A percentile compares a stretch with the other conserved stretches of the same genome.
phyloP scores from a whole-genome alignment of 208 protist species.

The Acanthamoeba quina region DNA sequence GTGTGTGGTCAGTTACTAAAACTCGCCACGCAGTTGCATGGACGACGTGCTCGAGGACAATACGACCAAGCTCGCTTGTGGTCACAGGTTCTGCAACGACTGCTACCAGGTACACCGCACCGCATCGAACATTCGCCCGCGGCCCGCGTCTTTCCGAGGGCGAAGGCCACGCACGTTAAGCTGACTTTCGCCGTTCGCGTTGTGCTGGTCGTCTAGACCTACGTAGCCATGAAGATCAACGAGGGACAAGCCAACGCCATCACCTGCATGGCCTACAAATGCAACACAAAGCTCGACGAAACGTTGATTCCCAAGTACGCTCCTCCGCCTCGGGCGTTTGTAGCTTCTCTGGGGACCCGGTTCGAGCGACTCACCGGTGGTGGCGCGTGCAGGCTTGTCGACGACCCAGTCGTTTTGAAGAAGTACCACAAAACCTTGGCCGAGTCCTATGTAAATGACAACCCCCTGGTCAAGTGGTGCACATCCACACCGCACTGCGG shows the following conservation, averaged over 20 bases:
- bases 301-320: slow-evolving; percentile 40
- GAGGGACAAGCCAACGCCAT: slow-evolving; percentile 59
- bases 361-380: too few species aligned
- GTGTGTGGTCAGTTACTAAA: not conserved
- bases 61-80: slow-evolving; percentile 35
- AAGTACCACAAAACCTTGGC: slow-evolving; percentile 30
- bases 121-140: too few species aligned
- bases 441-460: slow-evolving; percentile 67
- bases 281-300: slow-evolving; percentile 54
- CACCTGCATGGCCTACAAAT: slow-evolving; percentile 68
- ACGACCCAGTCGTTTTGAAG: not conserved
- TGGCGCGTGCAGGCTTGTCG: not conserved
- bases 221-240: slow-evolving; percentile 61
- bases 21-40: not conserved
- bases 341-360: not conserved
- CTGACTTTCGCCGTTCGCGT: too few species aligned
- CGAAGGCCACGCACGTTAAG: too few species aligned
- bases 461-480: slow-evolving; percentile 64
- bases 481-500: slow-evolving; percentile 53
- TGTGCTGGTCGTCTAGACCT: not conserved
- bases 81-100: slow-evolving; percentile 63
- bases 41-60: slow-evolving; percentile 44
- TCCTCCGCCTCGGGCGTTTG: not conserved
- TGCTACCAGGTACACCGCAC: not conserved
- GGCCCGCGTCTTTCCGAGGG: too few species aligned